Evolutionary conservation across 345 rosid genomes (phyloP).

Genomic region (Salix suchowensis): DNA sequence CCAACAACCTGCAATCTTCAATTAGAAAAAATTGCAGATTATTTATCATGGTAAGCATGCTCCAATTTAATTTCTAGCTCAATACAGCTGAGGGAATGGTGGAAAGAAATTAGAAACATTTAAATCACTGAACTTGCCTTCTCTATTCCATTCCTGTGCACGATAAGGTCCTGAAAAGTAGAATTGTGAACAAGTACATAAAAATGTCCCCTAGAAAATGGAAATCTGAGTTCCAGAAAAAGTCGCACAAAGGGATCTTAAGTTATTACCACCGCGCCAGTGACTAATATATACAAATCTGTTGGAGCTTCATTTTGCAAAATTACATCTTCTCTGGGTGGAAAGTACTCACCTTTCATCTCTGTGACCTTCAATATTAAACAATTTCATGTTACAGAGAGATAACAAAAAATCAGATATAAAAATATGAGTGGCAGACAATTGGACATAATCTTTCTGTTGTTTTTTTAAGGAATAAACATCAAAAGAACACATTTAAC

Average conservation of each 20-base stretch:
- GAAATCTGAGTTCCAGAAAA: background rate
- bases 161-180: slow-evolving; percentile 57
- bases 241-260: background rate
- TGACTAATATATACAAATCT: slow-evolving; percentile 71
- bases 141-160: slow-evolving; percentile 50
- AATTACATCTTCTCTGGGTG: slow-evolving; percentile 91
- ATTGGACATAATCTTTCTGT: background rate
- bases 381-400: slow-evolving; percentile 6
- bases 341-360: slow-evolving; percentile 89
- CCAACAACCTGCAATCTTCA: slow-evolving; percentile 47
- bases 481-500: background rate
- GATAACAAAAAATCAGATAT: background rate
- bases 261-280: slow-evolving; percentile 68
- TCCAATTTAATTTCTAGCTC: background rate
- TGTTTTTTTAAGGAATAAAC: background rate
- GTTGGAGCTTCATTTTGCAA: slow-evolving; percentile 89
- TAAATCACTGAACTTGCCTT: slow-evolving; percentile 42
- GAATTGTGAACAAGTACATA: slow-evolving; percentile 12
- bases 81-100: background rate
- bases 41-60: background rate
- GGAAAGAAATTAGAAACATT: slow-evolving; percentile 1
- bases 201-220: background rate
- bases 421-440: background rate
- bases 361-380: slow-evolving; percentile 55
- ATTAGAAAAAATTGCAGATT: background rate